Evolutionary conservation across 768 basidiomycete genomes (phyloP).

Genomic region (Xerocomellus intermedius): DNA sequence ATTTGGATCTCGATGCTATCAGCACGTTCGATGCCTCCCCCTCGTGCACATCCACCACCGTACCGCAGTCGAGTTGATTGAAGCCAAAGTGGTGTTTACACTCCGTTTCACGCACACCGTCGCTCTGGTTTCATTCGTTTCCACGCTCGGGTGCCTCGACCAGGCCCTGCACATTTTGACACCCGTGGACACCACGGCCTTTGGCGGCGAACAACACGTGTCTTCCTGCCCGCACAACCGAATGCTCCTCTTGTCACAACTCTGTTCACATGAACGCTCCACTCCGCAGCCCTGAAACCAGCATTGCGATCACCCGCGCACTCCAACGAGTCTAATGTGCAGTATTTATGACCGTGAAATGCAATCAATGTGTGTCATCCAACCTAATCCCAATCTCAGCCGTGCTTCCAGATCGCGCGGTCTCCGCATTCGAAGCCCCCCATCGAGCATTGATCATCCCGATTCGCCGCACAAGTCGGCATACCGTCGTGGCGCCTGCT

Average conservation of each 20-base stretch:
- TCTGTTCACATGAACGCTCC: slow-evolving; percentile 20
- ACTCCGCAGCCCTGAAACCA: slow-evolving; percentile 1
- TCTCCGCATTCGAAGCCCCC: slow-evolving; percentile 14
- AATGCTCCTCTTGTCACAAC: slow-evolving; percentile 13
- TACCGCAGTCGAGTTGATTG: slow-evolving; percentile 22
- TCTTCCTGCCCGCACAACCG: slow-evolving; percentile 14
- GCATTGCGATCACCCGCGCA: slow-evolving; percentile 9
- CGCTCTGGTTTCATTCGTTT: slow-evolving; percentile 6
- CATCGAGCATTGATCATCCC: slow-evolving; percentile 15
- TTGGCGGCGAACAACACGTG: slow-evolving; percentile 14
- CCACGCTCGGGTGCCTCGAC: slow-evolving; percentile 10
- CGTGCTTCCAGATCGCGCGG: slow-evolving; percentile 20
- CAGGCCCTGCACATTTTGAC: not conserved
- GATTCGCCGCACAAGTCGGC: slow-evolving; percentile 22
- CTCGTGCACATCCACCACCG: slow-evolving; percentile 14
- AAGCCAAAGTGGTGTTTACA: not conserved
- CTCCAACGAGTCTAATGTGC: slow-evolving; percentile 4
- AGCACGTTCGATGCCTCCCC: slow-evolving; percentile 6
- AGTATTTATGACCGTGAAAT: slow-evolving; percentile 14
- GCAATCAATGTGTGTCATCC: slow-evolving; percentile 15
- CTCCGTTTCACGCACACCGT: slow-evolving; percentile 1
- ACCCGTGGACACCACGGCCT: slow-evolving; percentile 26
- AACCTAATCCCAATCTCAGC: slow-evolving; percentile 26
- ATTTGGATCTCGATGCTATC: slow-evolving; percentile 24
- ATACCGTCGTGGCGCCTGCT: not conserved